Evolutionary conservation across 768 basidiomycete species (phyloP).

Genomic region (Gymnopilus dilepis): DNA sequence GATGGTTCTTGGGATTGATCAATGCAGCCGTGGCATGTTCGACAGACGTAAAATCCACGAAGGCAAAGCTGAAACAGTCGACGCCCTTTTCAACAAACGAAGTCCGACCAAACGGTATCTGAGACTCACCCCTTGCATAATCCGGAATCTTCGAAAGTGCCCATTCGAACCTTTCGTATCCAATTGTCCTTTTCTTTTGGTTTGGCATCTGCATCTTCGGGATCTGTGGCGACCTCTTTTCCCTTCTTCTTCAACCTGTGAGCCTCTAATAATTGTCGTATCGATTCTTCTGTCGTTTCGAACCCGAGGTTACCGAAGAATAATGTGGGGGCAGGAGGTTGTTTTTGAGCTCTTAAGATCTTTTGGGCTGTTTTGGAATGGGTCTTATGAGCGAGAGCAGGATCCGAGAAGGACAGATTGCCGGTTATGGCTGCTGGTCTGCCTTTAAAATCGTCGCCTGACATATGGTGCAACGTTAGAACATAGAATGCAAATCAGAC

Average conservation of each 20-base stretch:
- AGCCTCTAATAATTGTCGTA: conserved; percentile 74
- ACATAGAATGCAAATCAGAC: not conserved
- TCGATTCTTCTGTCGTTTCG: conserved; percentile 80
- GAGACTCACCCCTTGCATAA: conserved; percentile 89
- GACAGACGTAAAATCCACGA: conserved; percentile 85
- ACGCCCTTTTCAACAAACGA: not conserved
- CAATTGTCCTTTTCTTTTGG: conserved; percentile 52
- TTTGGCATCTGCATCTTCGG: conserved; percentile 34
- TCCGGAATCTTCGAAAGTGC: conserved; percentile 95
- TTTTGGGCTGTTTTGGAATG: conserved; percentile 77
- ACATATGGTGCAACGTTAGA: conserved; percentile 4
- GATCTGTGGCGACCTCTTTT: conserved; percentile 27
- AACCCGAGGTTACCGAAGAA: conserved; percentile 96
- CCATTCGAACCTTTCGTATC: conserved; percentile 88
- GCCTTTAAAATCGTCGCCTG: conserved; percentile 78
- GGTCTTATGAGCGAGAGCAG: conserved; percentile 40
- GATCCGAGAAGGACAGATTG: conserved; percentile 37
- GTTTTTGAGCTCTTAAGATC: conserved; percentile 79
- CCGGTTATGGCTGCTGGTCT: conserved; percentile 57
- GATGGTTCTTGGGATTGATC: conserved; percentile 84
- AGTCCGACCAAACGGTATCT: not conserved
- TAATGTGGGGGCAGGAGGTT: conserved; percentile 81
- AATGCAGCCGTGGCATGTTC: conserved; percentile 85
- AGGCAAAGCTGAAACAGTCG: conserved; percentile 73
- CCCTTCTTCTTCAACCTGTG: conserved; percentile 51